Percentiles rank a stretch among this genome's conserved stretches.
Conservation (phyloP, 768 basidiomycete species). For the Pleurotus tuoliensis region DNA sequence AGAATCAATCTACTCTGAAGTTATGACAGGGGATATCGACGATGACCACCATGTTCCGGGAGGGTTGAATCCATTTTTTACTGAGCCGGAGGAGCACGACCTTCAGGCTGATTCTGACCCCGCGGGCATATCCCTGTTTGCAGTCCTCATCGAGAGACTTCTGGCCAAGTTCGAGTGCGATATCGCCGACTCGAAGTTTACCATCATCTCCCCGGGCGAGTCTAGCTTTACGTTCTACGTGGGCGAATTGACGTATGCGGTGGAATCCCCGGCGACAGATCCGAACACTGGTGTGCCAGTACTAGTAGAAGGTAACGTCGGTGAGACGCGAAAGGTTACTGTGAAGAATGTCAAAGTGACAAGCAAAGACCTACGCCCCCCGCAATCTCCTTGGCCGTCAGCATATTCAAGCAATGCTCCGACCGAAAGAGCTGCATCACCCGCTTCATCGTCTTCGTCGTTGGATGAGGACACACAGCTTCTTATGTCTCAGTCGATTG, state of each 20-base stretch:
- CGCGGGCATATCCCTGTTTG: slow-evolving; percentile 75
- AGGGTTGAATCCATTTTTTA: slow-evolving; percentile 54
- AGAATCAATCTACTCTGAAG: slow-evolving; percentile 38
- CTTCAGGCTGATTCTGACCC: slow-evolving; percentile 50
- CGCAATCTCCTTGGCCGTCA: slow-evolving; percentile 1
- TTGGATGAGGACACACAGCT: slow-evolving; percentile 63
- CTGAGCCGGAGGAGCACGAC: slow-evolving; percentile 36
- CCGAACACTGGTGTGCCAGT: slow-evolving; percentile 1
- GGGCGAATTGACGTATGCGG: slow-evolving; percentile 55
- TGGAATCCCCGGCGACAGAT: slow-evolving; percentile 25
- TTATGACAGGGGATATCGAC: background rate
- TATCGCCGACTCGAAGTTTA: slow-evolving; percentile 62
- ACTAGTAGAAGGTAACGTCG: slow-evolving; percentile 11
- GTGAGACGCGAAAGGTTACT: slow-evolving; percentile 44
- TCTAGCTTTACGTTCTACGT: slow-evolving; percentile 60
- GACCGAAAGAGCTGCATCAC: slow-evolving; percentile 27
- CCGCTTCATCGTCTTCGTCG: slow-evolving; percentile 53
- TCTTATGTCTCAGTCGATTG: slow-evolving; percentile 76
- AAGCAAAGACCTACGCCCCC: slow-evolving; percentile 36
- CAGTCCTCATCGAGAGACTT: slow-evolving; percentile 73
- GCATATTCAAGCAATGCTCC: slow-evolving; percentile 14
- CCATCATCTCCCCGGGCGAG: slow-evolving; percentile 60
- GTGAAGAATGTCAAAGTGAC: slow-evolving; percentile 56
- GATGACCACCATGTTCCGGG: slow-evolving; percentile 60
- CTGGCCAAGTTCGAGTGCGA: slow-evolving; percentile 79